Conservation (phyloP, 2,329 filamentous ascomycete species). For the Colletotrichum tanaceti region DNA sequence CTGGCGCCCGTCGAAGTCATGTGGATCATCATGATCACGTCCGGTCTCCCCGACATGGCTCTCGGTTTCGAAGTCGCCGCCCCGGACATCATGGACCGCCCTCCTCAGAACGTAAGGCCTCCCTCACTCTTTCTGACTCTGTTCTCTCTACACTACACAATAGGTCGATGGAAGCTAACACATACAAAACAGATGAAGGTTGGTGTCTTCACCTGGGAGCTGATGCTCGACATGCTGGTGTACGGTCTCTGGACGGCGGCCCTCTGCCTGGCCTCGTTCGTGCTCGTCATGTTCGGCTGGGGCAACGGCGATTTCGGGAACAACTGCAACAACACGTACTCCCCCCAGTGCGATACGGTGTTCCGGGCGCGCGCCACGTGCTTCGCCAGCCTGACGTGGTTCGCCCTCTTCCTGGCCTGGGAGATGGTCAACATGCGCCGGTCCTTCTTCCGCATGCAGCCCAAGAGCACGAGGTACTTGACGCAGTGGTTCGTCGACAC, state of each 20-base stretch:
- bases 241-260: constrained; percentile 76
- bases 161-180: too few relatives aligned
- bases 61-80: constrained; percentile 77
- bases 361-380: constrained; percentile 78
- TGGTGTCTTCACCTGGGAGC: constrained; percentile 74
- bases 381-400: constrained; percentile 80
- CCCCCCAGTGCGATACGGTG: constrained; percentile 65
- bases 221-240: constrained; percentile 73
- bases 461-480: constrained; percentile 68
- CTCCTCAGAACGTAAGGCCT: constrained; percentile 72
- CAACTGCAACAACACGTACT: constrained; percentile 70
- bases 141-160: too few relatives aligned
- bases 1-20: constrained; percentile 79
- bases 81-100: constrained; percentile 75
- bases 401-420: constrained; percentile 80
- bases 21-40: constrained; percentile 85
- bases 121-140: too few relatives aligned
- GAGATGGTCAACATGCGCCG: constrained; percentile 78
- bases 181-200: constrained; percentile 48
- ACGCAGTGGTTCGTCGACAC: constrained; percentile 75
- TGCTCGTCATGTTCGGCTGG: constrained; percentile 62
- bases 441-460: constrained; percentile 79
- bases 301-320: constrained; percentile 66
- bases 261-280: constrained; percentile 65
- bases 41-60: constrained; percentile 79